These are phyloP conservation scores for Cicer arietinum DNA, from an alignment of 306 rosid genomes.

Conservation along the genomic window DNA sequence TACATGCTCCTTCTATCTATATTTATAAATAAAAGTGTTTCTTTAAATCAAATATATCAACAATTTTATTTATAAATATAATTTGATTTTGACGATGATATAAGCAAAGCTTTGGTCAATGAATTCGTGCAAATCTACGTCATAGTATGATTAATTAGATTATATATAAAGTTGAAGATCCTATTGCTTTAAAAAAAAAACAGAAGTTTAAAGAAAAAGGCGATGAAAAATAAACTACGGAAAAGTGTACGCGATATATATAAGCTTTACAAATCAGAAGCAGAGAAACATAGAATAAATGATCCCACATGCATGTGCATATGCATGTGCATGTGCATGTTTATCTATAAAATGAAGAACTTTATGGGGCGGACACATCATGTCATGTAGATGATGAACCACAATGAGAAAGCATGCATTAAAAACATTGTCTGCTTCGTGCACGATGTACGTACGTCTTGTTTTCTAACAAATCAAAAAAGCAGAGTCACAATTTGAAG, in stretches of 20 bases:
- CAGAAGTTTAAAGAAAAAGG: conserved; percentile 1
- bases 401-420: conserved; percentile 37
- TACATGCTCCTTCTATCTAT: too few species aligned
- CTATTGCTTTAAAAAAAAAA: too few species aligned
- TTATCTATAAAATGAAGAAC: conserved; percentile 11
- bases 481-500: not conserved
- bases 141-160: not conserved
- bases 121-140: conserved; percentile 2
- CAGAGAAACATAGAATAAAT: not conserved
- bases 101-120: not conserved
- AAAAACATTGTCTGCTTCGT: conserved; percentile 33
- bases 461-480: conserved; percentile 1
- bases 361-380: not conserved
- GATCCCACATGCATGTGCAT: conserved; percentile 23
- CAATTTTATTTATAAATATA: too few species aligned
- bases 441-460: conserved; percentile 17
- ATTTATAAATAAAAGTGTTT: too few species aligned
- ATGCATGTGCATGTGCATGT: not conserved
- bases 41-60: too few species aligned
- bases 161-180: not conserved
- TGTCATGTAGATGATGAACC: conserved; percentile 30
- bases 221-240: conserved; percentile 20
- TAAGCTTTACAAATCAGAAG: conserved; percentile 34
- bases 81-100: not conserved
- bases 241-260: conserved; percentile 35